Conservation (phyloP, 495 filamentous ascomycete genomes). For the Xylaria grammica region DNA sequence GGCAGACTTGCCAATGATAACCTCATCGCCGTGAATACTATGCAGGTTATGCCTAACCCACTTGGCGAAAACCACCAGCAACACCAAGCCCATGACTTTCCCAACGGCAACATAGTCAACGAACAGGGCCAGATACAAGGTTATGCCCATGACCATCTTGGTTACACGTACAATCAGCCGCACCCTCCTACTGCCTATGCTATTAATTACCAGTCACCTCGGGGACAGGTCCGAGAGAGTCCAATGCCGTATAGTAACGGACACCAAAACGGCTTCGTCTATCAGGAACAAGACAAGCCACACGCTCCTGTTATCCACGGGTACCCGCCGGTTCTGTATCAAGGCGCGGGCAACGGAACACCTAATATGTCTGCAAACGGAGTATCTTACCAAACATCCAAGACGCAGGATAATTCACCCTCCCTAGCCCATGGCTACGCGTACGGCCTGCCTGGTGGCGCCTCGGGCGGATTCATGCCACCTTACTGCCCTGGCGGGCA, state of each 20-base stretch:
- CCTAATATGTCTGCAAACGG: neutral
- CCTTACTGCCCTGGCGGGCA: neutral
- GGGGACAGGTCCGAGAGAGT: neutral
- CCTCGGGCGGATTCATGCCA: neutral
- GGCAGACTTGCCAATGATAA: too few species aligned
- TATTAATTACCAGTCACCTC: neutral
- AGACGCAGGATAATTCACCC: neutral
- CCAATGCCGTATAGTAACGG: neutral
- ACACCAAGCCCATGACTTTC: neutral
- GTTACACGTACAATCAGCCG: neutral
- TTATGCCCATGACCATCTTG: neutral
- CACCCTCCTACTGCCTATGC: neutral
- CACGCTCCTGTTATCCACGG: neutral
- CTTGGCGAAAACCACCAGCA: neutral
- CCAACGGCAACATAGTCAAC: neutral
- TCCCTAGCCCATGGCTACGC: neutral
- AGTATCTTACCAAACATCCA: neutral
- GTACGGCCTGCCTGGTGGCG: neutral
- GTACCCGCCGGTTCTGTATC: neutral
- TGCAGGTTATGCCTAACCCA: neutral
- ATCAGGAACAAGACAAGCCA: neutral
- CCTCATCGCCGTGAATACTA: too few species aligned
- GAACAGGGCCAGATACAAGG: neutral
- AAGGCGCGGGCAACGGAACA: neutral
- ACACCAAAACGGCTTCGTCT: neutral